Percentiles rank a stretch among this genome's conserved stretches.
Evolutionary conservation across 768 basidiomycete genomes (phyloP).

Genomic region (Russula earlei): DNA sequence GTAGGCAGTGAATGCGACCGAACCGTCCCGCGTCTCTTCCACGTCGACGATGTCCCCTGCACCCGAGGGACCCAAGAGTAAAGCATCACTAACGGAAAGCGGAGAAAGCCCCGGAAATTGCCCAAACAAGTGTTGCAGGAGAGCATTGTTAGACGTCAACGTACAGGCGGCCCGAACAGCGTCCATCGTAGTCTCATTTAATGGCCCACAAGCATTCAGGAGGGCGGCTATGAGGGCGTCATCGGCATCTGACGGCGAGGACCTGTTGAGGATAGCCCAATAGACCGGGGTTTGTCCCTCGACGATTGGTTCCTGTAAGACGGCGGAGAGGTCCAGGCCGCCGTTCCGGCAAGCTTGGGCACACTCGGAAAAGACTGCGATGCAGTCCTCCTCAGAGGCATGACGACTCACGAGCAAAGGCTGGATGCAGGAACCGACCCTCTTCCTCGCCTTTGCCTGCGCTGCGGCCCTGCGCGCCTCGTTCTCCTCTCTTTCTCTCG

Average conservation of each 20-base stretch:
- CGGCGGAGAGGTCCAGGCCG: conserved; percentile 38
- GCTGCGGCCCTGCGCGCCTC: not conserved
- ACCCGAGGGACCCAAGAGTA: conserved; percentile 27
- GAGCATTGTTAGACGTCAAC: conserved; percentile 45
- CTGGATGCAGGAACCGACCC: not conserved
- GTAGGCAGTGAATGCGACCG: conserved; percentile 43
- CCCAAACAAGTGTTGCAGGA: conserved; percentile 48
- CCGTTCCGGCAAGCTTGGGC: conserved; percentile 45
- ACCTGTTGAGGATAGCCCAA: conserved; percentile 59
- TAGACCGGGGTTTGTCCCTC: conserved; percentile 60
- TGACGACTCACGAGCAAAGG: conserved; percentile 31
- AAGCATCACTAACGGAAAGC: conserved; percentile 42
- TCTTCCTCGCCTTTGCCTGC: not conserved
- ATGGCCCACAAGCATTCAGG: conserved; percentile 33
- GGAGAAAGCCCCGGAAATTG: conserved; percentile 42
- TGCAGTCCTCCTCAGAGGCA: conserved; percentile 24
- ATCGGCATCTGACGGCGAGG: conserved; percentile 7
- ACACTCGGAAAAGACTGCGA: conserved; percentile 47
- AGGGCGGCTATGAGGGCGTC: conserved; percentile 39
- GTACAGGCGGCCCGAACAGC: conserved; percentile 63
- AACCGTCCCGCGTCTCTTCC: conserved; percentile 30
- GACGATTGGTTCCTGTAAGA: conserved; percentile 54
- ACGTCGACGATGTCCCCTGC: conserved; percentile 48
- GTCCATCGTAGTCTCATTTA: conserved; percentile 23
- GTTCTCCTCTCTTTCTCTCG: not conserved